Conservation (phyloP, 2,329 filamentous ascomycete genomes). For the Xylaria sp. region DNA sequence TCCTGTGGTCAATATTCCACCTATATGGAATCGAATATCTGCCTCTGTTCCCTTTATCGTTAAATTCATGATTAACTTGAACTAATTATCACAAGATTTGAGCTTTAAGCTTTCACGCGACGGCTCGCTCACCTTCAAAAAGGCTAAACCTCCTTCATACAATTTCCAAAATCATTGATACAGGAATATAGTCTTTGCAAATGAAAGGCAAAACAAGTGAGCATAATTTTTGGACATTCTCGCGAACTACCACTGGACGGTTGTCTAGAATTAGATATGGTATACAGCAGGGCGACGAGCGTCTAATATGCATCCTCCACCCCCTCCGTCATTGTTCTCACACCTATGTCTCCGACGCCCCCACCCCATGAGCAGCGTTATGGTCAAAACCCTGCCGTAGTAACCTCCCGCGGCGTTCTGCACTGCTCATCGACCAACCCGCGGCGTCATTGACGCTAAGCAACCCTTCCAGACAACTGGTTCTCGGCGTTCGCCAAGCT, state of each 20-base stretch:
- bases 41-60: not conserved
- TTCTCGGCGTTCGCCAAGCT: constrained; percentile 2
- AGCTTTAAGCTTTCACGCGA: too few species aligned
- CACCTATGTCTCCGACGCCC: constrained; percentile 13
- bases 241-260: constrained; percentile 42
- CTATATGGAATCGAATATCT: not conserved
- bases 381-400: constrained; percentile 11
- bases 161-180: constrained; percentile 2
- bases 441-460: constrained; percentile 17
- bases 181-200: not conserved
- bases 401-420: constrained; percentile 8
- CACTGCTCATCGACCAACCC: constrained; percentile 19
- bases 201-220: constrained; percentile 1
- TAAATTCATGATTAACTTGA: too few species aligned
- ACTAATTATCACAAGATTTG: too few species aligned
- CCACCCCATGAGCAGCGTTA: constrained; percentile 15
- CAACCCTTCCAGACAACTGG: constrained; percentile 11
- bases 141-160: not conserved
- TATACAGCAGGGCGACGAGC: constrained; percentile 35
- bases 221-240: constrained; percentile 35
- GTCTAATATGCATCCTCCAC: constrained; percentile 13
- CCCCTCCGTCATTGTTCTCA: not conserved
- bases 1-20: not conserved
- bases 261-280: constrained; percentile 42
- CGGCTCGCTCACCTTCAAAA: not conserved